phyloP scores from a whole-genome alignment of 768 basidiomycete genomes.

The Baorangia bicolor region DNA sequence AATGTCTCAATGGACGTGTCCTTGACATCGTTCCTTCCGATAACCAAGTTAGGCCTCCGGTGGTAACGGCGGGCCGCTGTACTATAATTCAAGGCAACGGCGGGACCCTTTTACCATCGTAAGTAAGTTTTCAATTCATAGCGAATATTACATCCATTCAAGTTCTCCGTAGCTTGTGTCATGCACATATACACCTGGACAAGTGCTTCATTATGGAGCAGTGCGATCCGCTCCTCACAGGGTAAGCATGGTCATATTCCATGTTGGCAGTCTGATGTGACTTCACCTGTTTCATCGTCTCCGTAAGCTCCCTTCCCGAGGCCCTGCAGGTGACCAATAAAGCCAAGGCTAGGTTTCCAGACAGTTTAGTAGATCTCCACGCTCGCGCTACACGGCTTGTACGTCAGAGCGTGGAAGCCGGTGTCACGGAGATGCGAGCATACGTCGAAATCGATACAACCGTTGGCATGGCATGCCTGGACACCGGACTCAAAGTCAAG shows the following conservation, averaged over 20 bases:
- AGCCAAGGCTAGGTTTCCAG: constrained; percentile 51
- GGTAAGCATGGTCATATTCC: constrained; percentile 38
- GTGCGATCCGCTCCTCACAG: constrained; percentile 49
- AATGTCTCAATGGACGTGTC: constrained; percentile 32
- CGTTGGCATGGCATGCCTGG: constrained; percentile 54
- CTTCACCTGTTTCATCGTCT: constrained; percentile 1
- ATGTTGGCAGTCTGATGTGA: not conserved
- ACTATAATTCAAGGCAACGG: constrained; percentile 25
- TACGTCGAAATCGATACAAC: constrained; percentile 62
- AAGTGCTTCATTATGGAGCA: constrained; percentile 64
- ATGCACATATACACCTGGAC: constrained; percentile 66
- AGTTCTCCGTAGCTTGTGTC: constrained; percentile 43
- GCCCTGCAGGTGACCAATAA: constrained; percentile 51
- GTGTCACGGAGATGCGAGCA: constrained; percentile 68
- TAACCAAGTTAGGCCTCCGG: not conserved
- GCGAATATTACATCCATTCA: constrained; percentile 15
- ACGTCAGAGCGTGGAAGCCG: constrained; percentile 54
- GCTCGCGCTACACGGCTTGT: constrained; percentile 53
- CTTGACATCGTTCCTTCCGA: constrained; percentile 20
- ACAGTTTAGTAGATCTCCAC: constrained; percentile 45
- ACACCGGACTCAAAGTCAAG: constrained; percentile 49
- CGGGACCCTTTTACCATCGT: constrained; percentile 35
- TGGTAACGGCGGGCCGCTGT: not conserved
- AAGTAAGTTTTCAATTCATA: constrained; percentile 4
- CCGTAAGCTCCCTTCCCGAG: constrained; percentile 51